phyloP scores from a whole-genome alignment of 129 eudicot genomes.

The Dittrichia graveolens region DNA sequence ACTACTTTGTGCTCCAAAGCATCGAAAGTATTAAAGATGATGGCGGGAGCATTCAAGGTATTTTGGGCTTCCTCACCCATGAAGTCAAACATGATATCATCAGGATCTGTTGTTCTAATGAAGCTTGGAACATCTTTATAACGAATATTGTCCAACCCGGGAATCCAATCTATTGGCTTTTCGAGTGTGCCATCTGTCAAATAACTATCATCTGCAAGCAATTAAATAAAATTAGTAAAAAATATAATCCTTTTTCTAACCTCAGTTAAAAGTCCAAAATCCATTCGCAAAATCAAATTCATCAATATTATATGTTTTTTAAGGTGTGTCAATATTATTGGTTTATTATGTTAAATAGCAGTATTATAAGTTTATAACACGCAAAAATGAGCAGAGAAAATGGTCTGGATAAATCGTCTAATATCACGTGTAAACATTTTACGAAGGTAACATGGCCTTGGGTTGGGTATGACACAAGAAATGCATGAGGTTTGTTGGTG shows the following conservation, averaged over 20 bases:
- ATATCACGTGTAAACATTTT: too few species aligned
- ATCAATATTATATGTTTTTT: too few species aligned
- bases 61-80: conserved; percentile 57
- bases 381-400: too few species aligned
- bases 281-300: too few species aligned
- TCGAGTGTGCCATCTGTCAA: conserved; percentile 61
- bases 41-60: conserved; percentile 51
- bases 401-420: too few species aligned
- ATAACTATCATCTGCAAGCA: conserved; percentile 50
- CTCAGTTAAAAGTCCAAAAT: too few species aligned
- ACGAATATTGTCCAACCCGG: conserved; percentile 53
- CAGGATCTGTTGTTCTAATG: conserved; percentile 55
- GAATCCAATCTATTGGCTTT: conserved; percentile 53
- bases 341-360: too few species aligned
- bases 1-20: conserved; percentile 56
- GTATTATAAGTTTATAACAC: too few species aligned
- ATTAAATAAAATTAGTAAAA: background rate
- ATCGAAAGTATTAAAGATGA: conserved; percentile 64
- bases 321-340: too few species aligned
- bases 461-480: conserved; percentile 53
- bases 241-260: too few species aligned
- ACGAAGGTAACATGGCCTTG: conserved; percentile 73
- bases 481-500: conserved; percentile 47
- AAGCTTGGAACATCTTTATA: conserved; percentile 66
- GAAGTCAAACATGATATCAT: conserved; percentile 64